These are phyloP conservation scores for Phytophthora podocarpi DNA, from an alignment of 352 stramenopile species.

Conservation along the genomic window DNA sequence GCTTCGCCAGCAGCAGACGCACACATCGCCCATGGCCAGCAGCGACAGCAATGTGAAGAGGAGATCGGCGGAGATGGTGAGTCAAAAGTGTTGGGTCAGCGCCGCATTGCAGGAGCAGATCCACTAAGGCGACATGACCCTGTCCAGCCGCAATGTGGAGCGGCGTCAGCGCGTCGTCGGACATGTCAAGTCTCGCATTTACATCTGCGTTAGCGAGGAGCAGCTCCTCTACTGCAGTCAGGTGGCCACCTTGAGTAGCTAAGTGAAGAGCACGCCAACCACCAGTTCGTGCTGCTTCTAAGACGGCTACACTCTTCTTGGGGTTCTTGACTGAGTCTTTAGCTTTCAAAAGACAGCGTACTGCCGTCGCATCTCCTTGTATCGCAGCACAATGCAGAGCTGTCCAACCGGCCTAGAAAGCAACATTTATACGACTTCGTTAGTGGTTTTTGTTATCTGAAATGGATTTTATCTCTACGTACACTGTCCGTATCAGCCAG, in stretches of 20 bases:
- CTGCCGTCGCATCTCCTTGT: conserved; percentile 31
- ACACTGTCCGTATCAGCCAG: conserved; percentile 35
- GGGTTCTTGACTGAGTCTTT: neutral
- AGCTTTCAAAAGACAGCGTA: conserved; percentile 21
- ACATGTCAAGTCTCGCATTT: conserved; percentile 24
- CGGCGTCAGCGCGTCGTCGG: conserved; percentile 35
- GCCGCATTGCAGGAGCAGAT: conserved; percentile 46
- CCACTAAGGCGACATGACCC: conserved; percentile 28
- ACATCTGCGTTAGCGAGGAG: conserved; percentile 36
- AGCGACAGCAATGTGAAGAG: conserved; percentile 40
- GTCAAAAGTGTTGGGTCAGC: conserved; percentile 32
- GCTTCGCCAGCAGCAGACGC: conserved; percentile 13
- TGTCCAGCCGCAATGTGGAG: conserved; percentile 36
- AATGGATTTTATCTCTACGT: neutral
- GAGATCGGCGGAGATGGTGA: conserved; percentile 19
- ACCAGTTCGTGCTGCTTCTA: conserved; percentile 25
- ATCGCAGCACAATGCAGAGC: conserved; percentile 44
- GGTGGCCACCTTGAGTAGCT: conserved; percentile 29
- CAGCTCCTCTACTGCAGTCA: conserved; percentile 42
- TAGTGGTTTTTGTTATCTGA: neutral
- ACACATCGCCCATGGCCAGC: conserved; percentile 22
- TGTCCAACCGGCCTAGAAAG: conserved; percentile 25
- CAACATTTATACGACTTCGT: too few species aligned
- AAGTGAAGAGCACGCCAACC: conserved; percentile 50
- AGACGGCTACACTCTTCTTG: too few species aligned